phyloP scores from a whole-genome alignment of 306 rosid genomes.

The Rubus idaeus region DNA sequence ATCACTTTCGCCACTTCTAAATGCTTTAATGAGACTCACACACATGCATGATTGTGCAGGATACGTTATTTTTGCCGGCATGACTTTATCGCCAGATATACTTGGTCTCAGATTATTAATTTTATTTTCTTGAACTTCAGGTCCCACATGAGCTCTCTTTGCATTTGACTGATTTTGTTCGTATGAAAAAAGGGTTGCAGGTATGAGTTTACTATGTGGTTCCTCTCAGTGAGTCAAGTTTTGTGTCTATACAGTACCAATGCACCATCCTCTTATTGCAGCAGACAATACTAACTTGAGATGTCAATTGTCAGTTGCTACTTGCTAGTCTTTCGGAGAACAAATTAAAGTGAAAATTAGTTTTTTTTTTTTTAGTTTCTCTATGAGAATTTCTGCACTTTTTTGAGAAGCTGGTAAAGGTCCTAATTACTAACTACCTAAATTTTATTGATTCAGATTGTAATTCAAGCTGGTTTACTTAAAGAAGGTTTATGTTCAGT shows the following conservation, averaged over 20 bases:
- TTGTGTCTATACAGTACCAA: not conserved
- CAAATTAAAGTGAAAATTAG: not conserved
- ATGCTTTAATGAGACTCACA: not conserved
- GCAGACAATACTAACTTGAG: not conserved
- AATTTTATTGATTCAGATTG: conserved; percentile 47
- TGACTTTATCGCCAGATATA: not conserved
- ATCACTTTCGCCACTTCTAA: not conserved
- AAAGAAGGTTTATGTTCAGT: conserved; percentile 79
- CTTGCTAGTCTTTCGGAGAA: not conserved
- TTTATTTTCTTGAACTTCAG: conserved; percentile 41
- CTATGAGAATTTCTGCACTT: not conserved
- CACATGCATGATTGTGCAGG: not conserved
- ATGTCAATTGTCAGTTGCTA: not conserved
- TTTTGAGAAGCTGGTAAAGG: conserved; percentile 10
- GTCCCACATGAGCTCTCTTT: conserved; percentile 63
- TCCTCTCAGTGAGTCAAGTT: not conserved
- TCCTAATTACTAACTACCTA: conserved; percentile 21
- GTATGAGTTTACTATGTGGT: conserved; percentile 32
- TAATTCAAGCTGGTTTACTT: conserved; percentile 69
- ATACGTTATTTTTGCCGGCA: not conserved
- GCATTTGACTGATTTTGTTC: conserved; percentile 76
- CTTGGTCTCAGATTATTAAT: not conserved
- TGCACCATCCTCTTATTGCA: not conserved
- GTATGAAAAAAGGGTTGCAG: conserved; percentile 82
- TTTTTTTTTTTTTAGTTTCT: not conserved